These are phyloP conservation scores for Aegilops umbellulata DNA, from an alignment of 176 grass and related monocot genomes.

Conservation along the genomic window DNA sequence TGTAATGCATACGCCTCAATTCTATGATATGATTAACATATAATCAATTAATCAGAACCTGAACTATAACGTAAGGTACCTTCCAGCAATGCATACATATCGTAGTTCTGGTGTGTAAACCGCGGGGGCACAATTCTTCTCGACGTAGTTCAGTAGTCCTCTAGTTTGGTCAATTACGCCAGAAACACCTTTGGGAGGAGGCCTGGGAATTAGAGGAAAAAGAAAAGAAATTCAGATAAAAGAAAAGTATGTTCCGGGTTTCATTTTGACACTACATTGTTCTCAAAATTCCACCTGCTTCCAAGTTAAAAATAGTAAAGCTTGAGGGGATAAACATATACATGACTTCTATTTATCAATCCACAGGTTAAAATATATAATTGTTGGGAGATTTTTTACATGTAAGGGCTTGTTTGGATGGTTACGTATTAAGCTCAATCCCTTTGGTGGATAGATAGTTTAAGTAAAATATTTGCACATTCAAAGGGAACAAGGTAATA, in stretches of 20 bases:
- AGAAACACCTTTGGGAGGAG: slow-evolving; percentile 65
- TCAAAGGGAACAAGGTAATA: no score
- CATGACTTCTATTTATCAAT: background rate
- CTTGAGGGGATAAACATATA: background rate
- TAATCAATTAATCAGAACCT: background rate
- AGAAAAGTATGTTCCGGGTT: background rate
- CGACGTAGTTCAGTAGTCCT: slow-evolving; percentile 77
- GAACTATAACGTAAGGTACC: slow-evolving; percentile 44
- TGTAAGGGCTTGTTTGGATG: background rate
- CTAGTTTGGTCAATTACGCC: slow-evolving; percentile 95
- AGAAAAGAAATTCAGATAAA: background rate
- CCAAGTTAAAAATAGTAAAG: background rate
- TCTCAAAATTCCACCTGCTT: background rate
- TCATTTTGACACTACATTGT: background rate
- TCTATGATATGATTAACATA: background rate
- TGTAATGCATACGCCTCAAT: background rate
- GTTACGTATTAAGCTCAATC: background rate
- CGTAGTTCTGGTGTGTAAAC: slow-evolving; percentile 81
- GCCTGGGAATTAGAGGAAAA: slow-evolving; percentile 32
- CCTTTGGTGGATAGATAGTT: background rate
- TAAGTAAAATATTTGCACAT: background rate
- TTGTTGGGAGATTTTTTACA: background rate
- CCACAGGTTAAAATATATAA: background rate
- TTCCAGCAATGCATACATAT: slow-evolving; percentile 94
- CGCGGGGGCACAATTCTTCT: slow-evolving; percentile 75